Evolutionary conservation across 2,329 filamentous ascomycete species (phyloP), one percentile per base, ranked within the genome.

Genomic region (Neophaeococcomyces mojaviensis): DNA sequence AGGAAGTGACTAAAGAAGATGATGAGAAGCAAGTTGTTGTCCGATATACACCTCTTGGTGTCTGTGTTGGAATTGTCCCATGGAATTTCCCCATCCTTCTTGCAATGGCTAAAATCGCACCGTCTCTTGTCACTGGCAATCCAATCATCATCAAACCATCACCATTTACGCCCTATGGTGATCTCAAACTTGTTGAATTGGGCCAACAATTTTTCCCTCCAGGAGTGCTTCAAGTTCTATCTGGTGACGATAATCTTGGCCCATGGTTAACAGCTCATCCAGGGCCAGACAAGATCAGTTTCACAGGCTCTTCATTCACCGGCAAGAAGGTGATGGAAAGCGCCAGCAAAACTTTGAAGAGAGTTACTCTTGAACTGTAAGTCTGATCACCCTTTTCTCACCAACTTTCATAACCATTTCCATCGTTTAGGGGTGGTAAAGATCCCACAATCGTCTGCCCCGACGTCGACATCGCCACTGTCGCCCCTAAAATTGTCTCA

Each of bases 301-400:
- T 84, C 62, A 83, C 80, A 0, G 79, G 80, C 2, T 80, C 76
- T 9, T 76, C 69, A 5, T 66, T 68, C 0, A 81, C 76, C 0
- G 79, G 79, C 8, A 81, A 81, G 66, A 72, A 72, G 59, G 74
- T 83, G 44, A 74, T 79, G 69, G 70, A 70, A 46, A 72, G 68
- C n/a, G 72, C 70, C 43, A 67, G 73, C 19, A 70, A 71, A 58
- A 78, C 76, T 0, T 62, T 83, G 20, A 82, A 81, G 68, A 67
- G 77, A 33, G 69, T 79, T 16, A 79, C 75, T 1, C 69, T 82
- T 12, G 79, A 83, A 58, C 69, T 82, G 19, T n/a, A n/a, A n/a
- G n/a, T n/a, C n/a, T n/a, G n/a, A n/a, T n/a, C n/a, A n/a, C n/a
- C n/a, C n/a, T n/a, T n/a, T n/a, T n/a, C n/a, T n/a, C n/a, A n/a